These are phyloP conservation scores for Perilla frutescens DNA, from an alignment of 257 asterid genomes.

Conservation along the genomic window DNA sequence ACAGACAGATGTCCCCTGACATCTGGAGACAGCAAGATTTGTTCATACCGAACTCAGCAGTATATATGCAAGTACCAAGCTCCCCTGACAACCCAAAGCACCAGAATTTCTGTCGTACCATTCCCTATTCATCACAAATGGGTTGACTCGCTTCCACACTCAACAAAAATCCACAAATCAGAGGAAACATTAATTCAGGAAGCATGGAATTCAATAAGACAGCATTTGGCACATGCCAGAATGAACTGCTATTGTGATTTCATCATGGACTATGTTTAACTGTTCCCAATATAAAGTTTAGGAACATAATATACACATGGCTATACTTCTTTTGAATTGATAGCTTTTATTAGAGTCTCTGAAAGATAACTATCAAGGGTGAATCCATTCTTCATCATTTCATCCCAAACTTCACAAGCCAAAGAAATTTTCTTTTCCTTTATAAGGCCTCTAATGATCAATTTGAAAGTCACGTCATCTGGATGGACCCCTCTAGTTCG, in stretches of 20 bases:
- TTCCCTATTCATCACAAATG: constrained; percentile 16
- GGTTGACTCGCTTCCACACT: constrained; percentile 16
- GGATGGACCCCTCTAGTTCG: constrained; percentile 65
- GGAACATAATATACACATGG: constrained; percentile 37
- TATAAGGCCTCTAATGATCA: constrained; percentile 78
- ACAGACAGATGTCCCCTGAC: constrained; percentile 32
- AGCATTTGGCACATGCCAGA: constrained; percentile 21
- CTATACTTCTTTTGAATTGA: constrained; percentile 47
- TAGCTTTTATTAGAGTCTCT: constrained; percentile 63
- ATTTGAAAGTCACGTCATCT: constrained; percentile 78
- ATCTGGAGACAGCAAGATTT: constrained; percentile 26
- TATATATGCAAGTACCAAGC: constrained; percentile 26
- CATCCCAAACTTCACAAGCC: constrained; percentile 93
- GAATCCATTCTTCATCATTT: constrained; percentile 94
- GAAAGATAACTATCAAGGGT: constrained; percentile 85
- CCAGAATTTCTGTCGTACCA: not conserved
- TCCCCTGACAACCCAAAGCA: constrained; percentile 20
- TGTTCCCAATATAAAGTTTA: not conserved
- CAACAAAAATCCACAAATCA: constrained; percentile 16
- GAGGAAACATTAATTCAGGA: not conserved
- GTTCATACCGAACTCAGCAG: constrained; percentile 13
- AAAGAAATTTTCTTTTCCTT: constrained; percentile 62
- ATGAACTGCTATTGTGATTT: constrained; percentile 22
- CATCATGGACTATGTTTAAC: constrained; percentile 4
- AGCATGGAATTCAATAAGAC: not conserved